Percentiles rank a stretch among this genome's conserved stretches.
phyloP scores from a whole-genome alignment of 257 asterid species.

The Leptodermis oblonga region DNA sequence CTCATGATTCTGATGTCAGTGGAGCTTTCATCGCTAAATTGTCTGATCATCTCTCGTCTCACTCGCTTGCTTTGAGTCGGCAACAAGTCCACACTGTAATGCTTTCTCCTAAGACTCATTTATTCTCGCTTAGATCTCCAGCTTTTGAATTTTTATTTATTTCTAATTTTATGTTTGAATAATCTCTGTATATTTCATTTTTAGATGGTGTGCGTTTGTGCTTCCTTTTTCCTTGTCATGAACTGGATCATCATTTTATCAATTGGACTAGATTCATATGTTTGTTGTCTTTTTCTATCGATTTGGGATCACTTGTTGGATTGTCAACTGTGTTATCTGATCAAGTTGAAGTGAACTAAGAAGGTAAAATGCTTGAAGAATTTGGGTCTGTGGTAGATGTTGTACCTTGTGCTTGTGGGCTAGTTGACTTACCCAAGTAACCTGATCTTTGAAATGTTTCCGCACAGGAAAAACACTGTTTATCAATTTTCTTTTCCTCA shows the following conservation, averaged over 20 bases:
- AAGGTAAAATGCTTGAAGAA: no score
- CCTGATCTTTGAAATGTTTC: neutral
- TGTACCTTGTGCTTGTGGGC: neutral
- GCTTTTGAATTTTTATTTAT: neutral
- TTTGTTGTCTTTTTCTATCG: neutral
- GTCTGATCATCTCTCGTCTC: conserved; percentile 55
- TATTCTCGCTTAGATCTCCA: neutral
- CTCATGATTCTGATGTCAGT: conserved; percentile 33
- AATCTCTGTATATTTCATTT: neutral
- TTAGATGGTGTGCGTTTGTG: neutral
- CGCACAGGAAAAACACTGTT: neutral
- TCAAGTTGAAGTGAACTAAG: no score
- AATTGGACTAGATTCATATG: neutral
- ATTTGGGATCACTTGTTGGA: neutral
- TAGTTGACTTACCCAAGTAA: neutral
- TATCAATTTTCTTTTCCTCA: neutral
- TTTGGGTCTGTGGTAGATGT: neutral
- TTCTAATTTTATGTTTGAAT: neutral
- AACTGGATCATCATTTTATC: neutral
- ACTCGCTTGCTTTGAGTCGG: conserved; percentile 68
- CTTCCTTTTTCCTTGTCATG: neutral
- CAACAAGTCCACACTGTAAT: conserved; percentile 73
- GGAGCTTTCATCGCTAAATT: conserved; percentile 68
- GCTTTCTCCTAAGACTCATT: no score
- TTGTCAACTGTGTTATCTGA: no score